Percentiles rank a stretch among this genome's conserved stretches.
Conservation (phyloP, 805 yeast genomes). For the Candida coleopterorum region DNA sequence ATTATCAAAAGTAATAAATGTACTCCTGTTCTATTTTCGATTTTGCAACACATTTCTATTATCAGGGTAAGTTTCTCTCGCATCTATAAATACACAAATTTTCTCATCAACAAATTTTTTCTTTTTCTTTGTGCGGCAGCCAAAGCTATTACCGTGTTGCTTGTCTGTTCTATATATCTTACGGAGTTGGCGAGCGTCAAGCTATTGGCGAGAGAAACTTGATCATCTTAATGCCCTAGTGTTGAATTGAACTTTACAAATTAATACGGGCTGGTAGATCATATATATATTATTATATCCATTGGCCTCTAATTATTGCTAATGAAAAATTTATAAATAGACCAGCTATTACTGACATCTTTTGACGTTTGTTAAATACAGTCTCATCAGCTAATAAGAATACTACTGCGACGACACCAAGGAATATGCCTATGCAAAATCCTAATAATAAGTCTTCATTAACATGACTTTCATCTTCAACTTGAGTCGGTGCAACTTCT, state of each 20-base stretch:
- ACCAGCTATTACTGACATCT: conserved; percentile 71
- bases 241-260: conserved; percentile 18
- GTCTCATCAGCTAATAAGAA: conserved; percentile 58
- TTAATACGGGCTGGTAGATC: conserved; percentile 47
- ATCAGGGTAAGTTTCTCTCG: too few species aligned
- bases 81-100: too few species aligned
- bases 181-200: conserved; percentile 50
- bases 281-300: conserved; percentile 38
- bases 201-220: conserved; percentile 40
- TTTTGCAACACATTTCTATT: too few species aligned
- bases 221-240: conserved; percentile 47
- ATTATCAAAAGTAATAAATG: too few species aligned
- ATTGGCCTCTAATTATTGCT: conserved; percentile 51
- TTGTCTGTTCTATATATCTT: conserved; percentile 42
- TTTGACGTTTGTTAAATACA: conserved; percentile 55
- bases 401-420: conserved; percentile 64
- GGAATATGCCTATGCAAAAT: conserved; percentile 63
- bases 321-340: conserved; percentile 62
- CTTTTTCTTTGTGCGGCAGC: conserved; percentile 45
- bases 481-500: conserved; percentile 9
- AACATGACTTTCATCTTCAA: conserved; percentile 24
- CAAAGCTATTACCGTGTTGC: conserved; percentile 50
- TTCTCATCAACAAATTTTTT: conserved; percentile 6
- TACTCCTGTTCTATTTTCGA: too few species aligned
- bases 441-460: conserved; percentile 71